Percentiles rank a stretch among this genome's conserved stretches.
These are phyloP conservation scores for Anethum foeniculum DNA, from an alignment of 140 eudicot species.

Conservation along the genomic window DNA sequence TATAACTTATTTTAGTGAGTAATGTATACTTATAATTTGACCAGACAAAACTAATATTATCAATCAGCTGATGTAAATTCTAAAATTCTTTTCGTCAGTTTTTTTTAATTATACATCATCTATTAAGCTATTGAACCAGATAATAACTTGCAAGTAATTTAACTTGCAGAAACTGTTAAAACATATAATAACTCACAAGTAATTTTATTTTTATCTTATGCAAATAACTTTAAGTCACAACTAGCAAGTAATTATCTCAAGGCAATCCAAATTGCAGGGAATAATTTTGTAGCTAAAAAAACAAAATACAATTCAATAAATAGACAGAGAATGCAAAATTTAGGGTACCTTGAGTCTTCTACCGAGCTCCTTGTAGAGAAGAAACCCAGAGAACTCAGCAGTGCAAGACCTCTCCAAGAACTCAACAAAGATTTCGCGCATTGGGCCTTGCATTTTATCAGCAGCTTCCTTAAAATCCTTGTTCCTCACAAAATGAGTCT, in stretches of 20 bases:
- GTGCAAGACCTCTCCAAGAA: constrained; percentile 96
- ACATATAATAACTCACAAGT: neutral
- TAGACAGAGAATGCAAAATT: neutral
- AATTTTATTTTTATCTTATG: neutral
- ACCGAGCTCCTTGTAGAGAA: constrained; percentile 91
- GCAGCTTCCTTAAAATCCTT: constrained; percentile 98
- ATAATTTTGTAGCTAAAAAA: neutral
- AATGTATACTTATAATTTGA: neutral
- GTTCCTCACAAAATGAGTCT: constrained; percentile 94
- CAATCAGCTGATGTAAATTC: neutral
- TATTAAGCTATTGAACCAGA: neutral
- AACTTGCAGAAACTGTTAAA: neutral
- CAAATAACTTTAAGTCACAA: neutral
- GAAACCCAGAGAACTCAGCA: constrained; percentile 92
- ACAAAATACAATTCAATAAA: neutral
- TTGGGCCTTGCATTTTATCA: constrained; percentile 69
- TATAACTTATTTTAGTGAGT: neutral
- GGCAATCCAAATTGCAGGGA: neutral
- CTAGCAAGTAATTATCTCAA: neutral
- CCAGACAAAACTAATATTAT: too few relatives aligned
- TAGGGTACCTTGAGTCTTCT: constrained; percentile 85
- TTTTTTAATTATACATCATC: neutral
- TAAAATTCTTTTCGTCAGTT: neutral
- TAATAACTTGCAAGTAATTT: neutral
- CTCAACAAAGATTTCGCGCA: constrained; percentile 81